Base-by-base conservation (phyloP, 352 stramenopile genomes). In the Globisporangium perplexum region DNA sequence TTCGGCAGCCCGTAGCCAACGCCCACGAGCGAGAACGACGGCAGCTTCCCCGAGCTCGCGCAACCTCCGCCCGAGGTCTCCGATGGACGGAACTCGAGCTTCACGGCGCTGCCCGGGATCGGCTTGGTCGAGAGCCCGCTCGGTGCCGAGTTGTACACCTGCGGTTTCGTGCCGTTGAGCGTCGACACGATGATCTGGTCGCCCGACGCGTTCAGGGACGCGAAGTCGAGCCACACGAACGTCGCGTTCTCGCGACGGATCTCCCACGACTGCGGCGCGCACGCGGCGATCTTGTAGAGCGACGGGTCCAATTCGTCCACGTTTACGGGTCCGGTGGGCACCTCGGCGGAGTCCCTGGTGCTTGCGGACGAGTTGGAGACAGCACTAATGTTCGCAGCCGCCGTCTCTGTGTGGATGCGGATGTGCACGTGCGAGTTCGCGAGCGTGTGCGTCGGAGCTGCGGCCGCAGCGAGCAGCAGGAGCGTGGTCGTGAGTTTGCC, bases 241-340 rank as follows among this genome's bases (percentile, higher is more conserved):
- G 59, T 52, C 3, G 60, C 55, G 55, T 58, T 60, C 43, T 57
- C 59, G 17, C 66, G 55, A 41, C 47, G 56, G 44, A 68, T 59
- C n/a, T 51, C 62, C 63, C 64, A 71, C 24, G 43, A 52, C 39
- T 71, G 64, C 15, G 52, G 50, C 41, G 62, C 31, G 49, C 60
- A 68, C 44, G 42, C 17, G 3, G 63, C 18, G 55, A 71, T 64
- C 22, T 51, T 38, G 46, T 62, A 71, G 38, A 62, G 52, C 35
- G 24, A 35, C 1, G 60, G 42, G 28, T 55, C 60, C n/a, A 71
- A 39, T n/a, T 43, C 33, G 50, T 48, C 17, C 20, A 50, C 15
- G 14, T 22, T 35, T 41, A 55, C 39, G n/a, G 14, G 11, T 4
- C 8, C n/a, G n/a, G n/a, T n/a, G n/a, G n/a, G n/a, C n/a, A n/a